Percentiles rank a stretch among this genome's conserved stretches.
Evolutionary conservation across 495 filamentous ascomycete species (phyloP).

Genomic region (Hypoxylon rickii): DNA sequence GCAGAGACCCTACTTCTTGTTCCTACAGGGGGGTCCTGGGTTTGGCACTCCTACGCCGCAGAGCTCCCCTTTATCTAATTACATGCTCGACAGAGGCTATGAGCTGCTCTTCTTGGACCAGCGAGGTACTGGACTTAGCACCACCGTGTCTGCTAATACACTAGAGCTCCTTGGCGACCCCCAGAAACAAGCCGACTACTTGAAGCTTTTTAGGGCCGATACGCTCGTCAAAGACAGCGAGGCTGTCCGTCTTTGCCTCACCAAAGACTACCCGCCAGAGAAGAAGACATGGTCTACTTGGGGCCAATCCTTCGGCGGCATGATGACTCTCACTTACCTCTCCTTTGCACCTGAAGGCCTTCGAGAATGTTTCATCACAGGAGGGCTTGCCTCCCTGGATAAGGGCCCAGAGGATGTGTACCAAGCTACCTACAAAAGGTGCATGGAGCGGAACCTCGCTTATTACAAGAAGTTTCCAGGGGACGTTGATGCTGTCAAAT

Average conservation of each 20-base stretch:
- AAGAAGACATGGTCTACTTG: slow-evolving; percentile 81
- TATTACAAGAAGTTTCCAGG: slow-evolving; percentile 89
- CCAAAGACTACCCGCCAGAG: slow-evolving; percentile 66
- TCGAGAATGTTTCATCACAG: slow-evolving; percentile 79
- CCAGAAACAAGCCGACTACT: slow-evolving; percentile 71
- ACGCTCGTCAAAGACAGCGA: slow-evolving; percentile 88
- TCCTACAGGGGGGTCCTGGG: slow-evolving; percentile 79
- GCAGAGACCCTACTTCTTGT: slow-evolving; percentile 59
- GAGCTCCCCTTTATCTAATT: slow-evolving; percentile 64
- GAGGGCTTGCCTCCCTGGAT: slow-evolving; percentile 79
- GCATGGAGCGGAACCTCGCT: slow-evolving; percentile 63
- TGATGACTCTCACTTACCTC: slow-evolving; percentile 79
- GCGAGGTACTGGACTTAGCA: slow-evolving; percentile 84
- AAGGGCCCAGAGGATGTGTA: slow-evolving; percentile 78
- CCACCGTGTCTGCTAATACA: slow-evolving; percentile 71
- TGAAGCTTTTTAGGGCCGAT: slow-evolving; percentile 88
- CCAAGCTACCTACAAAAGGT: slow-evolving; percentile 65
- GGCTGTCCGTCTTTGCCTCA: slow-evolving; percentile 76
- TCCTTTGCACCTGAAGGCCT: slow-evolving; percentile 78
- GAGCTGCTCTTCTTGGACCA: slow-evolving; percentile 86
- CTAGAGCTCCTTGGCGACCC: slow-evolving; percentile 67
- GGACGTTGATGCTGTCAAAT: slow-evolving; percentile 72
- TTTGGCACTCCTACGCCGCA: slow-evolving; percentile 75
- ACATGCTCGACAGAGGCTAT: slow-evolving; percentile 80
- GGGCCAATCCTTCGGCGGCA: slow-evolving; percentile 92